Conservation (phyloP, 176 grass and related monocot species). For the Panicum miliaceum region DNA sequence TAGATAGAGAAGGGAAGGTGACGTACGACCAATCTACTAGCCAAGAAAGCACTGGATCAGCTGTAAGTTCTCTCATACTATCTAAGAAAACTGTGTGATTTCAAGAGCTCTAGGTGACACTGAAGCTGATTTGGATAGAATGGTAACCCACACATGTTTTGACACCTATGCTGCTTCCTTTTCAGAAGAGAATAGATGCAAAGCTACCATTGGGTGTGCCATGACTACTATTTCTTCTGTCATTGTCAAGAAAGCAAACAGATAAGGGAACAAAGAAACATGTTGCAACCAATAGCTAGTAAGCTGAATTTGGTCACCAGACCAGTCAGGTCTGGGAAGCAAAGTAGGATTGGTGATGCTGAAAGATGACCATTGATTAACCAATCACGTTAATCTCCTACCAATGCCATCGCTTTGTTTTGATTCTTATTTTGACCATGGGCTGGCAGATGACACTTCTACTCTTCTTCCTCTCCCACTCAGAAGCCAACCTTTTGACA, state of each 20-base stretch:
- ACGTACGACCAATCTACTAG: slow-evolving; percentile 24
- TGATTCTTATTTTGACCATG: slow-evolving; percentile 1
- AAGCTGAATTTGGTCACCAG: slow-evolving; percentile 21
- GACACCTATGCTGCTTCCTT: slow-evolving; percentile 42
- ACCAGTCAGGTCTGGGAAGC: slow-evolving; percentile 29
- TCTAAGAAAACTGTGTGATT: slow-evolving; percentile 14
- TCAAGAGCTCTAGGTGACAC: neutral
- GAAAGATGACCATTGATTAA: slow-evolving; percentile 19
- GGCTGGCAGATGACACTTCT: slow-evolving; percentile 15
- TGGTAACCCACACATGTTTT: slow-evolving; percentile 5
- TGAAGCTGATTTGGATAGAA: slow-evolving; percentile 10
- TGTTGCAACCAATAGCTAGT: slow-evolving; percentile 35
- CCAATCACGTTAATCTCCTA: neutral
- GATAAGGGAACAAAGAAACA: slow-evolving; percentile 42
- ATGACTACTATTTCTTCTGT: slow-evolving; percentile 16
- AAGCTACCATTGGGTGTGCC: slow-evolving; percentile 17
- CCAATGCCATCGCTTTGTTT: neutral
- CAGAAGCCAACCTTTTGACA: slow-evolving; percentile 21
- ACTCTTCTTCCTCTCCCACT: neutral
- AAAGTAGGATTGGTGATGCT: slow-evolving; percentile 24
- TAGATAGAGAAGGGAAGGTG: slow-evolving; percentile 24
- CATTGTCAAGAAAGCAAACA: slow-evolving; percentile 46
- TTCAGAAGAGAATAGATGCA: slow-evolving; percentile 42
- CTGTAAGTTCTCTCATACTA: neutral
- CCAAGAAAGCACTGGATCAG: slow-evolving; percentile 4